These are phyloP conservation scores for Pythium aristosporum DNA, from an alignment of 352 stramenopile genomes.

Conservation along the genomic window DNA sequence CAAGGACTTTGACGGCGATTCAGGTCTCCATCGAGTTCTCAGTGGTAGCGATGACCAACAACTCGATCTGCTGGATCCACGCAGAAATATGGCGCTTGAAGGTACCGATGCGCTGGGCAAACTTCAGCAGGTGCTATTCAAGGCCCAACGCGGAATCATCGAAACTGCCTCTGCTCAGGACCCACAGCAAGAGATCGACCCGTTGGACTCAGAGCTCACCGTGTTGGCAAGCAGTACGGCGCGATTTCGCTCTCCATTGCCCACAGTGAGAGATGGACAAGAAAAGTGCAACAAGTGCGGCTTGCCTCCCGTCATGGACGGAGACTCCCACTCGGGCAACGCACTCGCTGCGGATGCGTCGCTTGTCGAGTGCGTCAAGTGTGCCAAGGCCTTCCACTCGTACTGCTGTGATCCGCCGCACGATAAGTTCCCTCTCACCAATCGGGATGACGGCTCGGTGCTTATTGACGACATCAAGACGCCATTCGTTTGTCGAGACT, in stretches of 20 bases:
- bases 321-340: neutral
- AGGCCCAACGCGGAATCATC: conserved; percentile 14
- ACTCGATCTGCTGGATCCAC: neutral
- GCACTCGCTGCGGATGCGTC: neutral
- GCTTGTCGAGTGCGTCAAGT: conserved; percentile 60
- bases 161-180: neutral
- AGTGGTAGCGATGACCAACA: conserved; percentile 6
- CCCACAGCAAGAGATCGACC: neutral
- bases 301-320: conserved; percentile 23
- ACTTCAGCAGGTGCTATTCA: conserved; percentile 12
- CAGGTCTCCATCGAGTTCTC: neutral
- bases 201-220: conserved; percentile 10
- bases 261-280: neutral
- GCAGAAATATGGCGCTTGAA: neutral
- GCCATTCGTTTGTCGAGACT: conserved; percentile 73
- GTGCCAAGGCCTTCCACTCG: conserved; percentile 48
- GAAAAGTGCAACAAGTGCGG: conserved; percentile 17
- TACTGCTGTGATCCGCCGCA: conserved; percentile 82
- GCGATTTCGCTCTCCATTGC: conserved; percentile 9
- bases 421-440: conserved; percentile 52
- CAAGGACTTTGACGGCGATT: conserved; percentile 7
- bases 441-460: conserved; percentile 49
- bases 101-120: conserved; percentile 6
- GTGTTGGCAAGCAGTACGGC: conserved; percentile 10
- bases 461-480: conserved; percentile 61